Base-by-base conservation (phyloP, 2,329 filamentous ascomycete species). In the Arthrobotrys iridis region DNA sequence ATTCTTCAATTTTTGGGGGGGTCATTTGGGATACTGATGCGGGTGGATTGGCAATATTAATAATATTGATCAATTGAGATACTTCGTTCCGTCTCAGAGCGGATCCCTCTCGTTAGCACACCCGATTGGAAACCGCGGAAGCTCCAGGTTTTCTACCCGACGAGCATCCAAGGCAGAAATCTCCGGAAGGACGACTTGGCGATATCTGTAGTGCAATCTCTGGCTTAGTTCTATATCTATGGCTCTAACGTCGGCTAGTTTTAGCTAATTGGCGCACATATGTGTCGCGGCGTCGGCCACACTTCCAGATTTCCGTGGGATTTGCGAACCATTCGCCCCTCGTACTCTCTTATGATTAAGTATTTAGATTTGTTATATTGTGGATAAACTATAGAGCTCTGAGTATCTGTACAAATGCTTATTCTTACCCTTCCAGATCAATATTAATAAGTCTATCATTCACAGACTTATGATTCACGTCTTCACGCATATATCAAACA, bases 21-120 rank as follows among this genome's bases (percentile, higher is more conserved):
- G 10, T 20, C 28, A n/a, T n/a, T n/a, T n/a, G n/a, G n/a, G n/a
- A n/a, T n/a, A n/a, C n/a, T n/a, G n/a, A n/a, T n/a, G n/a, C n/a
- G n/a, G n/a, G n/a, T n/a, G n/a, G n/a, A n/a, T n/a, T n/a, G n/a
- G n/a, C n/a, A n/a, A n/a, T n/a, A n/a, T n/a, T n/a, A n/a, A n/a
- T 18, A 37, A 37, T 35, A n/a, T 30, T 15, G 10, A 55, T 10
- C 10, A 24, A 22, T 35, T 8, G 15, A 24, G 18, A 10, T 33
- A 3, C 6, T 11, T 52, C 4, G 13, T 24, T 37, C 50, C 50
- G 50, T 55, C 18, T 7, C 35, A 8, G 37, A 55, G 50, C 50
- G 50, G 50, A n/a, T 55, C 50, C n/a, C 15, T 7, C 18, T 55
- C 50, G 50, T 55, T 55, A 55, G 35, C 30, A 55, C 30, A 55